A percentile compares a stretch with the other conserved stretches of the same genome.
These are phyloP conservation scores for Epichloe elymi DNA, from an alignment of 2,329 filamentous ascomycete species.

Conservation along the genomic window DNA sequence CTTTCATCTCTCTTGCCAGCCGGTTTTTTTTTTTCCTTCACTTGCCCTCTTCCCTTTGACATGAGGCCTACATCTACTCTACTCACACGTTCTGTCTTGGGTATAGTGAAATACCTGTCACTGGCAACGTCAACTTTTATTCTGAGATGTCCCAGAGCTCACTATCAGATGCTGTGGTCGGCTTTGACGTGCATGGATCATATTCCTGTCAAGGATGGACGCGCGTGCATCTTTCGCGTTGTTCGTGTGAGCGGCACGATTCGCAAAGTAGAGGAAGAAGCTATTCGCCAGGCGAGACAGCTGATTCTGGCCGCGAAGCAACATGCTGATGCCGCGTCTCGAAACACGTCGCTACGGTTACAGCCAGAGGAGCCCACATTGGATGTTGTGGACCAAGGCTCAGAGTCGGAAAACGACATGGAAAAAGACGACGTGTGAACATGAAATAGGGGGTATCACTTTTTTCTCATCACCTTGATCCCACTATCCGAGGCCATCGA, in stretches of 20 bases:
- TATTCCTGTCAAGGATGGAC: constrained; percentile 47
- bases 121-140: constrained; percentile 91
- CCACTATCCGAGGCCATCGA: constrained; percentile 45
- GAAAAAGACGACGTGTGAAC: constrained; percentile 30
- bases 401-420: constrained; percentile 28
- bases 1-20: not conserved
- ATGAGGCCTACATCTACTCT: not conserved
- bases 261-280: constrained; percentile 80
- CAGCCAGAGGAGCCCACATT: constrained; percentile 23
- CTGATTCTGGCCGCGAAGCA: constrained; percentile 56
- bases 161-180: constrained; percentile 83
- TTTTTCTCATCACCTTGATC: constrained; percentile 58
- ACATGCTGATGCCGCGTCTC: constrained; percentile 9
- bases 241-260: constrained; percentile 87
- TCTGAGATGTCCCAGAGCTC: constrained; percentile 64
- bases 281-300: constrained; percentile 61
- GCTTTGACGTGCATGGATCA: constrained; percentile 68
- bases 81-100: not conserved
- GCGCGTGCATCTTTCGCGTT: constrained; percentile 68
- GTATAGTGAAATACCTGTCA: constrained; percentile 79
- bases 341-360: constrained; percentile 9
- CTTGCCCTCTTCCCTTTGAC: not conserved
- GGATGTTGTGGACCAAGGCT: constrained; percentile 29
- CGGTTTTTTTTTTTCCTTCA: not conserved
- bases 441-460: constrained; percentile 27